phyloP scores from a whole-genome alignment of 2,329 filamentous ascomycete genomes.

The Pyricularia sp. region DNA sequence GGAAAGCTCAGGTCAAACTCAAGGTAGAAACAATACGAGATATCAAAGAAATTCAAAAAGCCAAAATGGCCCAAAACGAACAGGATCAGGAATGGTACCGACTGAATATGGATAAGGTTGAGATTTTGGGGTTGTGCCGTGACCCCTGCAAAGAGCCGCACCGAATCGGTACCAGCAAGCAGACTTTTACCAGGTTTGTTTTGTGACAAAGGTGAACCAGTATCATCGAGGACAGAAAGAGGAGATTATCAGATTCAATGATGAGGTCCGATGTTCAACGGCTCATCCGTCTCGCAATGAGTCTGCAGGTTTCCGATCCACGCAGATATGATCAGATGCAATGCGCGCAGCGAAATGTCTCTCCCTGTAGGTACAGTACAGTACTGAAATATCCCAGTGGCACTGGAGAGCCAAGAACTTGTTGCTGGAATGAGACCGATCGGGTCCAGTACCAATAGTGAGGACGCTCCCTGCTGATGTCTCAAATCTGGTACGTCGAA shows the following conservation, averaged over 20 bases:
- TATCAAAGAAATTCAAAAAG: background rate
- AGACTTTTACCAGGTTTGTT: background rate
- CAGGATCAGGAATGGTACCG: background rate
- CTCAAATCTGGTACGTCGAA: background rate
- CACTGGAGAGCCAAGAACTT: background rate
- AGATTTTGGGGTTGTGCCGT: background rate
- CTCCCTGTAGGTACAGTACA: background rate
- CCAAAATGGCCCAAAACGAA: background rate
- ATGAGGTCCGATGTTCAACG: background rate
- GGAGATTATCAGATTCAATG: background rate
- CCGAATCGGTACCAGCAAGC: background rate
- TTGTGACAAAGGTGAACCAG: background rate
- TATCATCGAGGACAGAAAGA: background rate
- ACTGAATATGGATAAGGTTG: background rate
- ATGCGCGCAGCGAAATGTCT: background rate
- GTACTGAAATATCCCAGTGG: no score
- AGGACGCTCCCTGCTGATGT: background rate
- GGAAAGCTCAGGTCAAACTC: background rate
- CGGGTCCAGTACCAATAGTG: background rate
- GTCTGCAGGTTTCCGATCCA: background rate
- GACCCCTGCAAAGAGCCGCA: background rate
- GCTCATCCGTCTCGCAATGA: background rate
- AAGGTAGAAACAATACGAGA: background rate
- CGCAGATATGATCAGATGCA: background rate
- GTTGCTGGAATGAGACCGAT: background rate